These are phyloP conservation scores for Aspergillus sp. DNA, from an alignment of 2,329 filamentous ascomycete genomes.

Conservation along the genomic window DNA sequence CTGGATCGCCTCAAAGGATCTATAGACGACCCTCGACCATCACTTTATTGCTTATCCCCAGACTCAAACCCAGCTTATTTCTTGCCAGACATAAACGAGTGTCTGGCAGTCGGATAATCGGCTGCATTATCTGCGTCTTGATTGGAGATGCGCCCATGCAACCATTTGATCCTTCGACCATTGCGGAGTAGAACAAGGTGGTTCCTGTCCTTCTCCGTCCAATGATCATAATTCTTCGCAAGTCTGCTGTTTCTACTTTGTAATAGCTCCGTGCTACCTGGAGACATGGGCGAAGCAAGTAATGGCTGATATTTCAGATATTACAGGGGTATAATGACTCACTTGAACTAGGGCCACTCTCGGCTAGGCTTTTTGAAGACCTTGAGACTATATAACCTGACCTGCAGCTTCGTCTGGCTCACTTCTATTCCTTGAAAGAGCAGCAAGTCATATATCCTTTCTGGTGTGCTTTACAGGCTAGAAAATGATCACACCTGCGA, in stretches of 20 bases:
- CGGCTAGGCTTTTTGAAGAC: background rate
- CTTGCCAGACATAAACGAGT: background rate
- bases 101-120: background rate
- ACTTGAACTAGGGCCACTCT: background rate
- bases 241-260: background rate
- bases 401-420: background rate
- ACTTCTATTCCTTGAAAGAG: background rate
- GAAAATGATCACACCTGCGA: background rate
- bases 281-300: too few relatives aligned
- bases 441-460: too few relatives aligned
- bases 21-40: background rate
- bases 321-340: background rate
- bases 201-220: background rate
- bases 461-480: background rate
- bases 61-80: background rate
- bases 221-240: background rate
- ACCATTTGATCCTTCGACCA: background rate
- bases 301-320: background rate
- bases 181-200: background rate
- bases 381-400: background rate
- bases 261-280: too few relatives aligned
- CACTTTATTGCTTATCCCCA: background rate
- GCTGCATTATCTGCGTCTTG: background rate
- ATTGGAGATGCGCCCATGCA: background rate
- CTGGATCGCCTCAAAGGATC: background rate